A percentile compares a stretch with the other conserved stretches of the same genome.
These are phyloP conservation scores for Jamesozyma rosinii DNA, from an alignment of 805 yeast species.

Conservation along the genomic window DNA sequence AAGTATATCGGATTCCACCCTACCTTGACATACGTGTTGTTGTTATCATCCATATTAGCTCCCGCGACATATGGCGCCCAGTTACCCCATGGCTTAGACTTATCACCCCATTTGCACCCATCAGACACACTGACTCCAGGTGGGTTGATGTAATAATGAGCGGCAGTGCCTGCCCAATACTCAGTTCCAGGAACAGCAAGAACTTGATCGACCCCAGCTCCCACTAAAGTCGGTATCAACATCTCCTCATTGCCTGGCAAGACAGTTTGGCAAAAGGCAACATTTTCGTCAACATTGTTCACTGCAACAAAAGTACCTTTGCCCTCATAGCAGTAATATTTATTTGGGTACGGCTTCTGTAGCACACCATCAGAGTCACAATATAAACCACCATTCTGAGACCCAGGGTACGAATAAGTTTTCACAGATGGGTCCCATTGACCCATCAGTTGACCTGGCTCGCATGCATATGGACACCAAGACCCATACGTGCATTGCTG, in stretches of 20 bases:
- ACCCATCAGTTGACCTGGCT: slow-evolving; percentile 76
- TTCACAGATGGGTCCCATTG: slow-evolving; percentile 81
- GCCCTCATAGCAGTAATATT: slow-evolving; percentile 66
- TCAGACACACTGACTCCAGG: slow-evolving; percentile 72
- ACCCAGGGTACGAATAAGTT: slow-evolving; percentile 64
- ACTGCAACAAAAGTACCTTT: slow-evolving; percentile 58
- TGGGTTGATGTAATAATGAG: slow-evolving; percentile 76
- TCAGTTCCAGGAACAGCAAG: slow-evolving; percentile 80
- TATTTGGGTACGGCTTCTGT: slow-evolving; percentile 48
- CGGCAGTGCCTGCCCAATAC: slow-evolving; percentile 80
- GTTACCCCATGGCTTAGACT: slow-evolving; percentile 63
- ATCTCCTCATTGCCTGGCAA: slow-evolving; percentile 91
- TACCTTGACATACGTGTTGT: slow-evolving; percentile 70
- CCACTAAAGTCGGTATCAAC: slow-evolving; percentile 73
- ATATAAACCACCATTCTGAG: slow-evolving; percentile 74
- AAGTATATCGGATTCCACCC: slow-evolving; percentile 87
- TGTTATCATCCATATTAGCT: slow-evolving; percentile 62
- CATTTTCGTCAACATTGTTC: slow-evolving; percentile 49
- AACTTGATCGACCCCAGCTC: slow-evolving; percentile 37
- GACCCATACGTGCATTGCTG: slow-evolving; percentile 63
- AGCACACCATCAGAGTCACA: slow-evolving; percentile 65
- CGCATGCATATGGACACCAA: slow-evolving; percentile 88
- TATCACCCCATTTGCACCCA: slow-evolving; percentile 80
- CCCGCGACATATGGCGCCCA: slow-evolving; percentile 95
- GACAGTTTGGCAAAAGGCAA: slow-evolving; percentile 88